A percentile compares a stretch with the other conserved stretches of the same genome.
phyloP scores from a whole-genome alignment of 345 rosid genomes.

The Gossypium mustelinum region DNA sequence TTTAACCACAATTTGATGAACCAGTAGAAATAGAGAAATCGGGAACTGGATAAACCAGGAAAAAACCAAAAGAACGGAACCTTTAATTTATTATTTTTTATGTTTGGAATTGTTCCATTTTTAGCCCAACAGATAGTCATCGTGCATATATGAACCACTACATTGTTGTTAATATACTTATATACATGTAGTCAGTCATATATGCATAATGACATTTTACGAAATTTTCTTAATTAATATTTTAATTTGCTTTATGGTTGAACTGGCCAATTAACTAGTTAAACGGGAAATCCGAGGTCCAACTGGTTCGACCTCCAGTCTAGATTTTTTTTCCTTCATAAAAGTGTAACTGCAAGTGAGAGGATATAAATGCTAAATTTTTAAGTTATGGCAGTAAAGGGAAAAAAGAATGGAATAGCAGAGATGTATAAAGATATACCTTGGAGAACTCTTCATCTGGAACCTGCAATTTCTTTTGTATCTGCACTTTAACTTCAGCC shows the following conservation, averaged over 20 bases:
- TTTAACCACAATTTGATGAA: too few species aligned
- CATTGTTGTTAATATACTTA: background rate
- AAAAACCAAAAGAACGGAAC: background rate
- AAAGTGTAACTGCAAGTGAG: background rate
- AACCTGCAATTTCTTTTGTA: slow-evolving; percentile 79
- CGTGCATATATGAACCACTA: background rate
- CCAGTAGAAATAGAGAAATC: background rate
- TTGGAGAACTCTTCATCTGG: slow-evolving; percentile 83
- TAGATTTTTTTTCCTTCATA: background rate
- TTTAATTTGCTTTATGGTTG: background rate
- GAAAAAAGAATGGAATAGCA: background rate
- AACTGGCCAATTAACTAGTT: too few species aligned
- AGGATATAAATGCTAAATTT: background rate
- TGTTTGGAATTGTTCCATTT: background rate
- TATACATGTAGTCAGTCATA: background rate
- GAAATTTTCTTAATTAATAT: too few species aligned
- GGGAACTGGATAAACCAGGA: too few species aligned
- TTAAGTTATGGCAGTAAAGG: background rate
- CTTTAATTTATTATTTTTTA: too few species aligned
- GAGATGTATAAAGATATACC: slow-evolving; percentile 32
- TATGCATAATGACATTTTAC: background rate
- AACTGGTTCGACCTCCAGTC: background rate
- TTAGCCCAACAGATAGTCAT: background rate
- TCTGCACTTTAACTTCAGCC: slow-evolving; percentile 64
- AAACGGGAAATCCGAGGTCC: background rate